Conservation (phyloP, 1,284 basidiomycete genomes). For the Puccinia polysora region DNA sequence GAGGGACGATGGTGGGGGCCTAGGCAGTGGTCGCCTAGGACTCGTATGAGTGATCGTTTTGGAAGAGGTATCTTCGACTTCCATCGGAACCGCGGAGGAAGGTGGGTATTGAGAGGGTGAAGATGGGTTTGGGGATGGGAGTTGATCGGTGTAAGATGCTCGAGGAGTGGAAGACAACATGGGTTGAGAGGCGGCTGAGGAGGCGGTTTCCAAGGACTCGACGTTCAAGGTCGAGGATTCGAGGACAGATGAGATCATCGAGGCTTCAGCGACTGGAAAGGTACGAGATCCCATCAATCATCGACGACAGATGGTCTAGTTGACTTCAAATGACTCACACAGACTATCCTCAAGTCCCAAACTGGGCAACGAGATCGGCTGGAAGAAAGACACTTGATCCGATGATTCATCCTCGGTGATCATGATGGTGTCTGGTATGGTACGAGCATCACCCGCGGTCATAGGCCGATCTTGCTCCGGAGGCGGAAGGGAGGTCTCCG, state of each 20-base stretch:
- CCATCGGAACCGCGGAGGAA: not conserved
- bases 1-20: conserved; percentile 10
- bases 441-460: not conserved
- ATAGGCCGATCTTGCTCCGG: not conserved
- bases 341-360: conserved; percentile 32
- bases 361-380: conserved; percentile 22
- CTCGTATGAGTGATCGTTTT: conserved; percentile 11
- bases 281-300: not conserved
- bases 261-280: conserved; percentile 32
- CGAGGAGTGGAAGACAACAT: conserved; percentile 42
- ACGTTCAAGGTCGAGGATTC: conserved; percentile 31
- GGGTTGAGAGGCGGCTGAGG: not conserved
- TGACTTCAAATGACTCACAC: conserved; percentile 10
- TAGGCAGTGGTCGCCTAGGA: conserved; percentile 35
- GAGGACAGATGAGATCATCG: conserved; percentile 36
- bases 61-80: not conserved
- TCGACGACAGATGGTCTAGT: not conserved
- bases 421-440: not conserved
- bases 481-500: not conserved
- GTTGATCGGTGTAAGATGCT: conserved; percentile 23
- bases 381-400: not conserved
- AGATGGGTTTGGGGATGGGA: conserved; percentile 13
- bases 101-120: not conserved
- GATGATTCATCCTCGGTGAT: not conserved
- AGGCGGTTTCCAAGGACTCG: conserved; percentile 6